Conservation (phyloP, 2,329 filamentous ascomycete genomes). For the Gnomoniopsis sp. region DNA sequence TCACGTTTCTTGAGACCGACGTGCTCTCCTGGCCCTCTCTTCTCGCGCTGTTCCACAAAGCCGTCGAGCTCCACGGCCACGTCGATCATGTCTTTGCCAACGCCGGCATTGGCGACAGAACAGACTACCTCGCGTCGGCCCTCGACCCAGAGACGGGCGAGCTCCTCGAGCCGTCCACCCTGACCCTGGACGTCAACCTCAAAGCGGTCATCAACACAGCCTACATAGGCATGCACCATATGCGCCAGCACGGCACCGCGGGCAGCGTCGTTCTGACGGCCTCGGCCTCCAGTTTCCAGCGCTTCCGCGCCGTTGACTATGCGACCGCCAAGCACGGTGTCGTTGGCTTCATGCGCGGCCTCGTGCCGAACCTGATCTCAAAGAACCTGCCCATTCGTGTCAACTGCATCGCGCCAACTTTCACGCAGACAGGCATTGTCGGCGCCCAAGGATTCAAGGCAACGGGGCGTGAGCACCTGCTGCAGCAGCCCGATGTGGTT, state of each 20-base stretch:
- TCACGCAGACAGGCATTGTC: constrained; percentile 50
- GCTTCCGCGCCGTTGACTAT: neutral
- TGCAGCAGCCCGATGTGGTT: constrained; percentile 44
- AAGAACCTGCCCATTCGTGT: constrained; percentile 34
- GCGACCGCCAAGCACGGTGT: neutral
- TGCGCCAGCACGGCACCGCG: neutral
- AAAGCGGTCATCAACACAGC: constrained; percentile 1
- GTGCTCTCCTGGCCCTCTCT: constrained; percentile 50
- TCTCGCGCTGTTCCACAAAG: constrained; percentile 30
- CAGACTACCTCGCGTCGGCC: neutral
- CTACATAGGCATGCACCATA: neutral
- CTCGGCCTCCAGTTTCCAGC: neutral
- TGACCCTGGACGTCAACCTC: constrained; percentile 1
- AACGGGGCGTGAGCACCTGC: constrained; percentile 32
- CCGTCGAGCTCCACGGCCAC: neutral
- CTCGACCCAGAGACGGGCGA: neutral
- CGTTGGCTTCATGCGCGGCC: neutral
- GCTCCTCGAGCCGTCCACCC: neutral
- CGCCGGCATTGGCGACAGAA: neutral
- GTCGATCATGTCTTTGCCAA: constrained; percentile 7
- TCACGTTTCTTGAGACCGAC: constrained; percentile 42
- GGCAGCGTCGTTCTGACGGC: neutral
- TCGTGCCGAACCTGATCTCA: neutral
- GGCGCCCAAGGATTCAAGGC: constrained; percentile 34
- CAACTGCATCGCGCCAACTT: constrained; percentile 53